Evolutionary conservation across 768 basidiomycete species (phyloP), one percentile per base, ranked within the genome.

Genomic region (Dentipellis fragilis): DNA sequence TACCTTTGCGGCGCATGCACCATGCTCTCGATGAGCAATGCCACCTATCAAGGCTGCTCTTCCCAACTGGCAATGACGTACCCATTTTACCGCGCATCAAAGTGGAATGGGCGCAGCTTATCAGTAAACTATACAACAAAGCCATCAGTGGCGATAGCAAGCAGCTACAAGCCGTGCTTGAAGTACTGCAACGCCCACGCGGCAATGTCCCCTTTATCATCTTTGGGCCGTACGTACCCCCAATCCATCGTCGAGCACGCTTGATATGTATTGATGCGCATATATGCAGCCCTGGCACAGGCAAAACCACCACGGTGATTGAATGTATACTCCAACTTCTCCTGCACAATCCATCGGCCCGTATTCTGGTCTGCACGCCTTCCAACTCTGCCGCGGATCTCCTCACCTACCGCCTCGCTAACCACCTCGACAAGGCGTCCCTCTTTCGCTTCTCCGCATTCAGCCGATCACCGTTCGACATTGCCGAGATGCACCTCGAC

Each of bases 361-460:
- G 56, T 12, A 59, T 73, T 17, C 64, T 73, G 3, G 72, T 63
- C 6, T 72, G 70, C 49, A 69, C 72, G 12, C 72, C 71, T 5
- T 69, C 66, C 52, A 73, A 73, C 52, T 64, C 66, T 10, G 71
- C 72, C 0, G 67, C 69, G 0, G 71, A 73, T 57, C 52, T 71
- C 10, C 62, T 73, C 19, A 65, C 70, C 4, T 54, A 61, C 4
- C 68, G 68, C 16, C 64, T 73, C 10, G 51, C 46, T 5, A 23
- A 47, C 19, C 48, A 35, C 22, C 52, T 69, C 2, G 55, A 36
- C 22, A 57, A 60, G 1, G 60, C 64, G 0, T 61, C 75, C 45
- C 62, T 85, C 23, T 80, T 84, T 64, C 71, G 84, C 3, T 69
- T 84, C 19, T 78, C 83, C 56, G 72, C 84, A 0, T 68, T 74